These are phyloP conservation scores for Eimeria maxima DNA, from an alignment of 169 alveolate species.

Conservation along the genomic window DNA sequence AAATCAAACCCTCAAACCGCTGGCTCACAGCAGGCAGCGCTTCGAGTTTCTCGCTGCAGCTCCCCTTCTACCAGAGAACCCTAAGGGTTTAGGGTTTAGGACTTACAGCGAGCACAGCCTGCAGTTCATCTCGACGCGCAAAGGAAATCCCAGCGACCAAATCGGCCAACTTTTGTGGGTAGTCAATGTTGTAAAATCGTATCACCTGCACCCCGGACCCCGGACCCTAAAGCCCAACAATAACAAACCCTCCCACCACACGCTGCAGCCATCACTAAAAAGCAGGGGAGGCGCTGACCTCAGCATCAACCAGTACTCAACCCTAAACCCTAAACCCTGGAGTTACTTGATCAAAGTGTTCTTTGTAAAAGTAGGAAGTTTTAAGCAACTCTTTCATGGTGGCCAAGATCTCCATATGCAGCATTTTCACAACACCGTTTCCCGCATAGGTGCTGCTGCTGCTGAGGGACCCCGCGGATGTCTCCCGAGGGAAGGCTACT, in stretches of 20 bases:
- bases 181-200: constrained; percentile 89
- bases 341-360: constrained; percentile 90
- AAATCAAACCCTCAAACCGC: neutral
- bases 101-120: constrained; percentile 86
- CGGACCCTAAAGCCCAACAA: neutral
- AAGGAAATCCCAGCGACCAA: constrained; percentile 90
- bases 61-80: too few species aligned
- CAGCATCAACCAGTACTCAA: too few species aligned
- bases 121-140: constrained; percentile 90
- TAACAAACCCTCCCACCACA: neutral
- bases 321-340: constrained; percentile 17
- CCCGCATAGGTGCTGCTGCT: constrained; percentile 19
- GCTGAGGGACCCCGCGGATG: constrained; percentile 1
- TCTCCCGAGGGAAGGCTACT: constrained; percentile 9
- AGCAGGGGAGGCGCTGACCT: too few species aligned
- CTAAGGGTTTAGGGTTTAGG: constrained; percentile 17
- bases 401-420: constrained; percentile 89
- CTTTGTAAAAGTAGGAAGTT: constrained; percentile 90
- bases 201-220: constrained; percentile 77
- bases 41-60: neutral
- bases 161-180: constrained; percentile 91
- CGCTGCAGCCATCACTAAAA: neutral
- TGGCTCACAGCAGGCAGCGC: neutral
- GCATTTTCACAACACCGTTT: constrained; percentile 84
- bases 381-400: constrained; percentile 90